Evolutionary conservation across 768 basidiomycete genomes (phyloP), one percentile per base, ranked within the genome.

Genomic region (Myochromella boudieri): DNA sequence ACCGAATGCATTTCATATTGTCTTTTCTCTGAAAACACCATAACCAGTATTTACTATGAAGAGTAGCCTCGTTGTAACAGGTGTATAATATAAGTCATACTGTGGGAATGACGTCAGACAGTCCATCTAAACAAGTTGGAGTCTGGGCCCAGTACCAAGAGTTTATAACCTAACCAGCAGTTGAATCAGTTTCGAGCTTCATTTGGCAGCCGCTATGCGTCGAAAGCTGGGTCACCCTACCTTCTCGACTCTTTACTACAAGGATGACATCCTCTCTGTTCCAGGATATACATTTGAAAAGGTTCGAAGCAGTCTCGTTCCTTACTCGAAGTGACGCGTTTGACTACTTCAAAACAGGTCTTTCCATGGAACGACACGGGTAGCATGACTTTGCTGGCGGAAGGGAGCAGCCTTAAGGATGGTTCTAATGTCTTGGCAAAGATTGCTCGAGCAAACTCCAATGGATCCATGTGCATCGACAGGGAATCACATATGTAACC

Each of bases 221-320:
- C 52, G 72, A 53, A 82, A 78, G 62, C 73, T 78, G 52, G 79
- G 74, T 20, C 81, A 78, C 50, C 70, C 78, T 7, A 74, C 78
- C 22, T 75, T 80, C 41, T 77, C 82, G 2, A 82, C 75, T 40
- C 68, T 81, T 2, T 81, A 78, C 55, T 85, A 81, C 60, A 72
- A 70, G 56, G 78, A 79, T 60, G 70, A 68, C 21, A 65, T 83
- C 27, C 75, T 87, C 6, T 81, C 78, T 10, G 72, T 85, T n/a
- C 84, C 85, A 12, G 85, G 84, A 1, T 87, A 84, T 59, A 81
- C 82, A 0, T 85, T 87, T 56, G 82, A 84, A 55, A 81, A 81
- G 75, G 84, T 81, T 41, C 14, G 68, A 12, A 5, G 14, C n/a
- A 12, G 6, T 4, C 14, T 14, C 14, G 7, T 17, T 34, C 6